Percentiles rank a stretch among this genome's conserved stretches.
Conservation (phyloP, 257 asterid species). For the Vinca minor region DNA sequence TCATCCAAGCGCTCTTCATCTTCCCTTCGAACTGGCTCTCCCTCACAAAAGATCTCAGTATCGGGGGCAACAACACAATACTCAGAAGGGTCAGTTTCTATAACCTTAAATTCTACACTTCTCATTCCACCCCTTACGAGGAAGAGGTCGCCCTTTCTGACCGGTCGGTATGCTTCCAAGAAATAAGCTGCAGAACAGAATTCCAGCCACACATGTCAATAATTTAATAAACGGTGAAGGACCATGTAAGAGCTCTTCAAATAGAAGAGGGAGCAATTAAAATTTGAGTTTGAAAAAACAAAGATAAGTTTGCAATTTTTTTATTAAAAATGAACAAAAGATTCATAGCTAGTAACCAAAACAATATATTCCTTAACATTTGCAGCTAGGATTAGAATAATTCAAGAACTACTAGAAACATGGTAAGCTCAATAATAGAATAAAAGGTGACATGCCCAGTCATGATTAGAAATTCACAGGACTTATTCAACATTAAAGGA, state of each 20-base stretch:
- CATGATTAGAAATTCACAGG: background rate
- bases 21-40: constrained; percentile 71
- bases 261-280: too few species aligned
- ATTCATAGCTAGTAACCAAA: background rate
- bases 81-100: constrained; percentile 71
- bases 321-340: too few species aligned
- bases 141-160: constrained; percentile 71
- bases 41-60: constrained; percentile 81
- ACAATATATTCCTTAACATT: background rate
- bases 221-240: background rate
- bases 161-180: constrained; percentile 72
- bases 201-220: background rate
- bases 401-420: background rate
- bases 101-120: constrained; percentile 68
- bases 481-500: too few species aligned
- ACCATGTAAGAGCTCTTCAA: background rate
- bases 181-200: constrained; percentile 49
- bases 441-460: background rate
- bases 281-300: too few species aligned
- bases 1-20: constrained; percentile 72
- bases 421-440: background rate
- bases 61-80: constrained; percentile 86
- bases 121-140: constrained; percentile 89
- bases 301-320: too few species aligned
- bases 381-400: background rate